phyloP scores from a whole-genome alignment of 169 alveolate species.

The Eimeria necatrix region DNA sequence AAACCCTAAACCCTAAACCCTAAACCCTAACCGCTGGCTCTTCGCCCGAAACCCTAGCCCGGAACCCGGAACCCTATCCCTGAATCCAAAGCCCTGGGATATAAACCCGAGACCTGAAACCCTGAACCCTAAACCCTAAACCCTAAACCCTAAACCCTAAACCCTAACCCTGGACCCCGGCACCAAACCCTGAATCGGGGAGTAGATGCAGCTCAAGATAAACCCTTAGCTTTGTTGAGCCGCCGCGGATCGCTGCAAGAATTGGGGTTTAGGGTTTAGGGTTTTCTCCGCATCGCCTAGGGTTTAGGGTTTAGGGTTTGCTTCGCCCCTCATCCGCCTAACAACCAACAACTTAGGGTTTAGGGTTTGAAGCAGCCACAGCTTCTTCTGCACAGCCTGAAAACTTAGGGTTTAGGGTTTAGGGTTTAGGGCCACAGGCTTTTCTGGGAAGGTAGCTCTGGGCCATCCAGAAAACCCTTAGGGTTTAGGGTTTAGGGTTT shows the following conservation, averaged over 20 bases:
- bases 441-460: not conserved
- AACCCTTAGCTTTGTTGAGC: not conserved
- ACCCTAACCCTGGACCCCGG: not conserved
- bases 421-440: not conserved
- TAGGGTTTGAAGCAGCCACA: not conserved
- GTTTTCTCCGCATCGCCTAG: not conserved
- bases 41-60: not conserved
- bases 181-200: not conserved
- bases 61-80: not conserved
- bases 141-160: not conserved
- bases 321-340: not conserved
- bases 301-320: not conserved
- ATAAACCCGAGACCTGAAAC: not conserved
- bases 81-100: not conserved
- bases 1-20: not conserved
- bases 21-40: not conserved
- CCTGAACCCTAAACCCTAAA: not conserved
- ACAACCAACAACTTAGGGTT: not conserved
- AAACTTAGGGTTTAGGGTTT: conserved; percentile 31
- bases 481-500: too few species aligned
- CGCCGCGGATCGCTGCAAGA: not conserved
- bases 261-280: not conserved
- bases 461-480: too few species aligned
- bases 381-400: not conserved
- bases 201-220: not conserved